A percentile compares a stretch with the other conserved stretches of the same genome.
These are phyloP conservation scores for Lepidium aucheri DNA, from an alignment of 345 rosid species.

Conservation along the genomic window DNA sequence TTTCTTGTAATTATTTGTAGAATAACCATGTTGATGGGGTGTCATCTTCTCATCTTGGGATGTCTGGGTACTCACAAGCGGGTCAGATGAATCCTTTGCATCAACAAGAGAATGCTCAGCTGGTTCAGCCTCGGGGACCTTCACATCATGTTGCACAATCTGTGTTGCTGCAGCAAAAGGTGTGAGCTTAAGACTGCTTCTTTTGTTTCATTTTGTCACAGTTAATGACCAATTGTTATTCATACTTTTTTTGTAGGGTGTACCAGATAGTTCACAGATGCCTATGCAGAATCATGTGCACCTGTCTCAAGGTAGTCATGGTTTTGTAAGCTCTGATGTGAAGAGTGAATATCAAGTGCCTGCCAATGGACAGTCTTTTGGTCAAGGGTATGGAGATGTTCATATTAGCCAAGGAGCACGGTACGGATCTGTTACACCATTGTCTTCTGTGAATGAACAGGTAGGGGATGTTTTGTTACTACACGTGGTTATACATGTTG, in stretches of 20 bases:
- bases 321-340: constrained; percentile 37
- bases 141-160: constrained; percentile 54
- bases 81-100: constrained; percentile 73
- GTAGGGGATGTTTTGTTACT: constrained; percentile 22
- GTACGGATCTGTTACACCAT: constrained; percentile 39
- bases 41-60: constrained; percentile 55
- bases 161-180: constrained; percentile 55
- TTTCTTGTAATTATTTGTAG: constrained; percentile 19
- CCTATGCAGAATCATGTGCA: constrained; percentile 42
- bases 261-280: constrained; percentile 41
- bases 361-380: constrained; percentile 49
- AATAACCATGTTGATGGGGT: constrained; percentile 41
- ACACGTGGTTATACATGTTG: background rate
- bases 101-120: constrained; percentile 63
- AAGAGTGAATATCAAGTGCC: constrained; percentile 50
- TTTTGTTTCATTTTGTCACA: background rate
- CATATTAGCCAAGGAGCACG: constrained; percentile 43
- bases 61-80: constrained; percentile 59
- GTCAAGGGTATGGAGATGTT: constrained; percentile 42
- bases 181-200: constrained; percentile 9
- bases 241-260: constrained; percentile 34
- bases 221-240: background rate
- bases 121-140: constrained; percentile 52
- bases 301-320: constrained; percentile 48
- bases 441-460: constrained; percentile 56